Evolutionary conservation across 768 basidiomycete genomes (phyloP), one percentile per base, ranked within the genome.

Genomic region (Collybia sordida): DNA sequence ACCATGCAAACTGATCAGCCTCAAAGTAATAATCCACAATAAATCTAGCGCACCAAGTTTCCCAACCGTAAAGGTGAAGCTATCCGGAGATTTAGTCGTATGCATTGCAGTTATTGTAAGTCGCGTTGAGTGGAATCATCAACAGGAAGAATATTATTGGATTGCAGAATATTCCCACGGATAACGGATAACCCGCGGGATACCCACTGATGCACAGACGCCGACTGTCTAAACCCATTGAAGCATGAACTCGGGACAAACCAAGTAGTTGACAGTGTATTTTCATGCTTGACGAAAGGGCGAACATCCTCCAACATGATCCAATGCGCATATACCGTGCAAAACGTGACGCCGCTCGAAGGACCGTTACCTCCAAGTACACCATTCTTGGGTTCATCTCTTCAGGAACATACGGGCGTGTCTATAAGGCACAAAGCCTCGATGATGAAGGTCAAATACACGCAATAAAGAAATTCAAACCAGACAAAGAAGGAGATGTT

Each of bases 401-500:
- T 2, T 96, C 93, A 6, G 97, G 97, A 17, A 98, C 96, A 0
- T 98, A 98, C 63, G 97, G 97, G 1, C 79, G 95, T n/a, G 97
- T 98, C 2, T 99, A 98, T 82, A 98, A 98, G 66, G 97, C 95
- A 0, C 81, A 85, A 62, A 88, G 87, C 61, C 73, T 81, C 40
- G 88, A 85, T 11, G 78, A 82, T 3, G 84, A 86, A 36, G 82
- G 77, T 2, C 75, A 72, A 54, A 78, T 96, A 41, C 88, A 94
- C 58, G 97, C 97, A 5, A 98, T 99, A 73, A 99, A 99, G 77
- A 99, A 98, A 68, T 98, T 98, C 77, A 99, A 99, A 64, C 97
- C 96, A 0, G 97, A 99, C 78, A 98, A 98, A 69, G 97, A 99
- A 72, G 96, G 96, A 18, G 97, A 98, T 63, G 85, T 94, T 1